Evolutionary conservation across 371 early-diverging fungal genomes (phyloP).

Genomic region (Thermomucor indicae-seudaticae): DNA sequence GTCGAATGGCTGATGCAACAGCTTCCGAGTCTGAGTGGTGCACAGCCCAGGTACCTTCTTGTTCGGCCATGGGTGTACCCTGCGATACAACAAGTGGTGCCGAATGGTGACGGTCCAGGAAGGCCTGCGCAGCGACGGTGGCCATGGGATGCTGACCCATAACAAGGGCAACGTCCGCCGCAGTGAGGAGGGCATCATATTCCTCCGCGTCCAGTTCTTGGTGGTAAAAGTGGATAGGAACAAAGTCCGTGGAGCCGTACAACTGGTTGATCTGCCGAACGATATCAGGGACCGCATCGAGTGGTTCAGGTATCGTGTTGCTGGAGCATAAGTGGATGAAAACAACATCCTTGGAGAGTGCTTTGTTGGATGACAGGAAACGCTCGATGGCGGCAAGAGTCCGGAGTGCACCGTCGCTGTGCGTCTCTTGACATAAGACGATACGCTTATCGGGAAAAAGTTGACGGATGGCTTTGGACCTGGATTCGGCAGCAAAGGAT

Average conservation of each 20-base stretch:
- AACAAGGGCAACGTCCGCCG: slow-evolving; percentile 16
- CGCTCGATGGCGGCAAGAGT: slow-evolving; percentile 13
- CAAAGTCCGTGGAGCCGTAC: slow-evolving; percentile 14
- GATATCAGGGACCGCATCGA: slow-evolving; percentile 14
- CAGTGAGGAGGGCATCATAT: slow-evolving; percentile 10
- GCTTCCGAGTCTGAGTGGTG: neutral
- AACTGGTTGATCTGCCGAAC: slow-evolving; percentile 24
- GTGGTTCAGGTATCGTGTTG: slow-evolving; percentile 1
- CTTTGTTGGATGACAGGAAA: neutral
- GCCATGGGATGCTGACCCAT: slow-evolving; percentile 46
- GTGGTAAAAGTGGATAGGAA: slow-evolving; percentile 24
- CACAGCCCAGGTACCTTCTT: slow-evolving; percentile 53
- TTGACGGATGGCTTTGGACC: slow-evolving; percentile 6
- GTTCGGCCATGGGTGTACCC: slow-evolving; percentile 53
- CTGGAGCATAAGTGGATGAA: slow-evolving; percentile 9
- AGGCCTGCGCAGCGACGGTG: slow-evolving; percentile 10
- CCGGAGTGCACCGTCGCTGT: slow-evolving; percentile 3
- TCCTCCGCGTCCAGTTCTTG: slow-evolving; percentile 16
- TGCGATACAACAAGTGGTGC: slow-evolving; percentile 4
- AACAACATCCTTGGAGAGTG: neutral
- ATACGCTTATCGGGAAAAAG: slow-evolving; percentile 12
- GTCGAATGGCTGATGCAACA: neutral
- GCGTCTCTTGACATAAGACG: slow-evolving; percentile 12
- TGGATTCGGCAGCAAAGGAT: neutral
- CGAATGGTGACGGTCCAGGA: slow-evolving; percentile 32